Base-by-base conservation (phyloP, 495 filamentous ascomycete genomes). In the Beverwykella pulmonaria region DNA sequence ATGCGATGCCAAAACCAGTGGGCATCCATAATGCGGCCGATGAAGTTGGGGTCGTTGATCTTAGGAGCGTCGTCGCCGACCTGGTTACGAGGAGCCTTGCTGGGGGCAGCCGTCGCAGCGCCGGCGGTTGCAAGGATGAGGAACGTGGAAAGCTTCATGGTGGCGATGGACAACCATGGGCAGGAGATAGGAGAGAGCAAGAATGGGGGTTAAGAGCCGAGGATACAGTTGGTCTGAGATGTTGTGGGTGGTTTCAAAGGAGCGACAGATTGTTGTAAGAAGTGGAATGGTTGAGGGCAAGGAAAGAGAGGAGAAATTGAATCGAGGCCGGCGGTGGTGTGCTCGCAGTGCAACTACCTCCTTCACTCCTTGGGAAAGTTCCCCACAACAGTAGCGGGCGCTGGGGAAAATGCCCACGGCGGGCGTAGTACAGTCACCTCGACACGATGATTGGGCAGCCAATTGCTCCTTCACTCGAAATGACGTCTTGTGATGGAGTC, bases 1-100 rank as follows among this genome's bases (percentile, higher is more conserved):
- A 59, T 54, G 22, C 27, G 20, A 30, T 61, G 67, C 60, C 60
- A 65, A 48, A 54, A 64, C 60, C 61, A 64, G 61, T 69, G 67
- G 19, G 60, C 67, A 29, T 65, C 36, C 54, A 69, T 48, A 55
- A 69, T 46, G 22, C 20, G 22, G 48, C 56, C 29, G 47, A 64
- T 64, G 67, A 69, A 69, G 20, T 60, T 54, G 5, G 10, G 3
- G 55, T 69, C 61, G 30, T 44, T 22, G n/a, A 69, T 64, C 14
- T 47, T 39, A 1, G 67, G 67, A 30, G 44, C 41, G 41, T 4
- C 56, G 25, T 25, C 32, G 15, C 23, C 29, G 46, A 36, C 25
- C 25, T 56, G 39, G 22, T 55, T 19, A 19, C 36, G 53, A n/a
- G 30, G 3, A 2, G 17, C n/a, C 36, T 46, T 22, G 52, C 44